Base-by-base conservation (phyloP, 1,139 yeast species). In the Protomyces inouyei region DNA sequence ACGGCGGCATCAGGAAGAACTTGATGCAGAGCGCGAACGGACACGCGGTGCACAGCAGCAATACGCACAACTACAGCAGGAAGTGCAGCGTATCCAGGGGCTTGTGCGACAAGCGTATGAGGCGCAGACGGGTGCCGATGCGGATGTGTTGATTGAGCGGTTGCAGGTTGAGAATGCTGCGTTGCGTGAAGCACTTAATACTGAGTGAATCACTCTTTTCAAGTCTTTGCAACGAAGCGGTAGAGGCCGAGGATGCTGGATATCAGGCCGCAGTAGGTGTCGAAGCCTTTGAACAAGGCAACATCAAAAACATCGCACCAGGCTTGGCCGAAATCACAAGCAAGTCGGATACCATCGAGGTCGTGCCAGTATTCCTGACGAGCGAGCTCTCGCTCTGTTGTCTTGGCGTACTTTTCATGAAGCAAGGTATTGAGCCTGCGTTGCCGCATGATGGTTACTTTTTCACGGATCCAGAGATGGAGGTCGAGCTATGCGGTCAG, bases 301-400 rank as follows among this genome's bases (percentile, higher is more conserved):
- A 59, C 57, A 12, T 59, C 63, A 59, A 59, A 59, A 37, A 59
- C 63, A 43, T 52, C 63, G 23, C 63, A 59, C 57, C 56, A 52
- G 8, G 63, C 63, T 28, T 59, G 63, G 28, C 63, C 63, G 21
- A 45, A 38, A 43, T 59, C 63, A 28, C 63, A 59, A 48, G 54
- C 46, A 3, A 45, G 35, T 28, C 57, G 25, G 25, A 59, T 14
- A 2, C 63, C 63, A 52, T 59, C 63, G 48, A 59, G 45, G 45
- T 59, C 63, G 43, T 52, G 55, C 56, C 56, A 59, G 57, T 55
- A 59, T 40, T 59, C 63, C 28, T 59, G 52, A 35, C 46, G 52
- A 52, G 28, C 23, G 45, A 43, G 14, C 36, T 36, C 61, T 18
- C 43, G 55, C 14, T 35, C 43, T 25, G 18, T 18, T 2, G 38